Conservation (phyloP, 2,329 filamentous ascomycete genomes). For the Cadophora sp. region DNA sequence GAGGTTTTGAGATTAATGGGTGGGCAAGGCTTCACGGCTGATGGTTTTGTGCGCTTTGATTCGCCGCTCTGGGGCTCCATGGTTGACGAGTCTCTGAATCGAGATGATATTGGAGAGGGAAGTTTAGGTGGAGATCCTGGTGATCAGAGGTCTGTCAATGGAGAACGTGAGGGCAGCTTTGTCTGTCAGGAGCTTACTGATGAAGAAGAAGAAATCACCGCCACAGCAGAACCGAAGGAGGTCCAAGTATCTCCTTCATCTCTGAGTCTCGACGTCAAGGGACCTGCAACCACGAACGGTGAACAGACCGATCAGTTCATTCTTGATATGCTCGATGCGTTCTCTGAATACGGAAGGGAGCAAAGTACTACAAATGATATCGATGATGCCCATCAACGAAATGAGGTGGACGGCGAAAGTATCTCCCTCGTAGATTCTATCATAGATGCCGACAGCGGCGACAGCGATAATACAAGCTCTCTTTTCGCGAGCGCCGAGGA, state of each 20-base stretch:
- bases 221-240: too few species aligned
- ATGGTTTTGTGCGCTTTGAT: neutral
- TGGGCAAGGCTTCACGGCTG: neutral
- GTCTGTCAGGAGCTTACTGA: neutral
- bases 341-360: neutral
- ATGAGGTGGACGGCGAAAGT: too few species aligned
- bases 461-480: neutral
- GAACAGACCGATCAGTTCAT: neutral
- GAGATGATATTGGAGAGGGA: neutral
- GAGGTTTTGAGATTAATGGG: neutral
- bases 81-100: neutral
- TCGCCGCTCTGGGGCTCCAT: slow-evolving; percentile 6
- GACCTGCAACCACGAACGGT: neutral
- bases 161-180: neutral
- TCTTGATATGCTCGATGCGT: neutral
- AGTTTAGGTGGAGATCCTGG: neutral
- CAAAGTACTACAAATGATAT: too few species aligned
- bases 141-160: neutral
- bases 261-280: neutral
- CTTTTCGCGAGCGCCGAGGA: neutral
- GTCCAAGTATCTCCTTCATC: neutral
- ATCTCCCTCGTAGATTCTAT: too few species aligned
- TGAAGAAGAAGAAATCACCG: neutral
- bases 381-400: neutral
- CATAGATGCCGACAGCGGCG: neutral